phyloP scores from a whole-genome alignment of 495 filamentous ascomycete species.

The Aspergillus bridgeri region DNA sequence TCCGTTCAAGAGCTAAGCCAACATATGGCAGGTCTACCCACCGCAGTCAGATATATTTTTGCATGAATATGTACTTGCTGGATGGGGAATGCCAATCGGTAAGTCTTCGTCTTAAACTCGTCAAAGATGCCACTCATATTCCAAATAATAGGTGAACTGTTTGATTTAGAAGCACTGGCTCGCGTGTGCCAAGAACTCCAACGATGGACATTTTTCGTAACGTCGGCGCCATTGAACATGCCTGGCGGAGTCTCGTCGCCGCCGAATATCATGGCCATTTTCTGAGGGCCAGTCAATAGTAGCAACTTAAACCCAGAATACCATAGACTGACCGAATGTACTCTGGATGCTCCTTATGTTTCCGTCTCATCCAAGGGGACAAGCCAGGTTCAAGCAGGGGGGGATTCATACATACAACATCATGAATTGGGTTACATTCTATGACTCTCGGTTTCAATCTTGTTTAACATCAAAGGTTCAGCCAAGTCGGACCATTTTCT shows the following conservation, averaged over 20 bases:
- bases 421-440: too few species aligned
- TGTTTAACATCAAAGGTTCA: too few species aligned
- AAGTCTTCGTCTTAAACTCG: too few species aligned
- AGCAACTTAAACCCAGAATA: neutral
- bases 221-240: slow-evolving; percentile 51
- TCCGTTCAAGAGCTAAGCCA: neutral
- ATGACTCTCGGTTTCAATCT: too few species aligned
- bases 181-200: slow-evolving; percentile 38
- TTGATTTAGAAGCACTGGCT: slow-evolving; percentile 50
- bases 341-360: too few species aligned
- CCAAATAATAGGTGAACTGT: slow-evolving; percentile 42
- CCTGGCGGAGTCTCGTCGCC: slow-evolving; percentile 50
- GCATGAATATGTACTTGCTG: slow-evolving; percentile 52
- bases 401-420: too few species aligned
- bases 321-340: neutral
- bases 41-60: slow-evolving; percentile 37
- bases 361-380: too few species aligned
- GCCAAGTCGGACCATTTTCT: too few species aligned
- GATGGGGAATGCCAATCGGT: slow-evolving; percentile 58
- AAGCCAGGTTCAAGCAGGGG: too few species aligned
- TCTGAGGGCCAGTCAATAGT: slow-evolving; percentile 37
- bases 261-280: slow-evolving; percentile 47
- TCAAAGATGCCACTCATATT: slow-evolving; percentile 7
- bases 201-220: slow-evolving; percentile 54
- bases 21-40: slow-evolving; percentile 26